Percentiles rank a stretch among this genome's conserved stretches.
Conservation (phyloP, 805 yeast genomes). For the Hanseniaspora occidentalis region DNA sequence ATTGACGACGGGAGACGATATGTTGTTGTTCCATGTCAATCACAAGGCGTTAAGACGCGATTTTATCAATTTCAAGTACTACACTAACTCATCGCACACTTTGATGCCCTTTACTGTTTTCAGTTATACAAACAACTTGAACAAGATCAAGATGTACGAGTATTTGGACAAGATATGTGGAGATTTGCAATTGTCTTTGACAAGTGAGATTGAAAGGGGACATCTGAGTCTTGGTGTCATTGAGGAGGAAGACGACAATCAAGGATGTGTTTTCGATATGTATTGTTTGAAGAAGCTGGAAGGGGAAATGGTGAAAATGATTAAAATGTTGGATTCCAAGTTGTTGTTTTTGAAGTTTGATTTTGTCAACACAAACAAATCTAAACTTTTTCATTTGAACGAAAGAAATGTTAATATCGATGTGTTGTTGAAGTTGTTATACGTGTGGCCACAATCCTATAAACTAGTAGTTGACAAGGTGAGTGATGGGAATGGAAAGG, state of each 20-base stretch:
- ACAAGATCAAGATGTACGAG: background rate
- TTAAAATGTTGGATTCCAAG: background rate
- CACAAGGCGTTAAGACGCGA: background rate
- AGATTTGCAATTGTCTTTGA: too few species aligned
- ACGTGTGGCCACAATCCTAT: background rate
- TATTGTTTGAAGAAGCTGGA: background rate
- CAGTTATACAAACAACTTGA: background rate
- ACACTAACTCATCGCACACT: background rate
- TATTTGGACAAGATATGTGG: background rate
- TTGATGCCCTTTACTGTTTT: background rate
- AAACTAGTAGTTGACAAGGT: background rate
- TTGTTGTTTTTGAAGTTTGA: background rate
- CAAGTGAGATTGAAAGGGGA: too few species aligned
- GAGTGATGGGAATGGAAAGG: background rate
- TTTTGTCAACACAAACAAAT: background rate
- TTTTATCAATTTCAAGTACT: background rate
- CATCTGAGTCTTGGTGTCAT: too few species aligned
- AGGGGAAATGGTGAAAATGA: background rate
- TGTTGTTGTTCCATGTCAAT: background rate
- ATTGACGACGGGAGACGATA: background rate
- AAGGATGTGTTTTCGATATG: background rate
- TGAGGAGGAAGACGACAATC: too few species aligned
- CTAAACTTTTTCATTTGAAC: background rate
- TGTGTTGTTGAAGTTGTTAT: background rate
- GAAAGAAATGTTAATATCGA: background rate